phyloP scores from a whole-genome alignment of 169 alveolate genomes.

The Cryptosporidium meleagridis region DNA sequence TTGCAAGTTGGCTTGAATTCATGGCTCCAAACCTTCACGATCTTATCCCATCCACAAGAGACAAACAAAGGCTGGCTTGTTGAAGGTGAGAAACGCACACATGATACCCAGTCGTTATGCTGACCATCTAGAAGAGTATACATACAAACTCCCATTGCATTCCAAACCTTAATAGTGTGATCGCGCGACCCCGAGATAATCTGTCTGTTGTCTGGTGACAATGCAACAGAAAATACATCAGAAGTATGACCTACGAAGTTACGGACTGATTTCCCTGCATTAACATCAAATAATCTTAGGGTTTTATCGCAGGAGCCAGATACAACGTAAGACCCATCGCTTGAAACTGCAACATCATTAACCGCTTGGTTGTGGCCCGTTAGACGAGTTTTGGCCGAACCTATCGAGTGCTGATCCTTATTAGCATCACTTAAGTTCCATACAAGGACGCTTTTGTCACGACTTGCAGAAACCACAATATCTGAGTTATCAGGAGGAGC shows the following conservation, averaged over 20 bases:
- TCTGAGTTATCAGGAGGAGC: slow-evolving; percentile 90
- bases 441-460: slow-evolving; percentile 87
- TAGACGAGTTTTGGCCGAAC: slow-evolving; percentile 85
- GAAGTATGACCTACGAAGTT: slow-evolving; percentile 93
- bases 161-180: slow-evolving; percentile 95
- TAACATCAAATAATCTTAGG: slow-evolving; percentile 93
- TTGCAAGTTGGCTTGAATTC: slow-evolving; percentile 93
- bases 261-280: slow-evolving; percentile 90
- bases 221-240: slow-evolving; percentile 95
- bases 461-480: slow-evolving; percentile 92
- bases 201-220: slow-evolving; percentile 98
- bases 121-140: slow-evolving; percentile 92
- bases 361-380: slow-evolving; percentile 94
- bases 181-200: slow-evolving; percentile 98
- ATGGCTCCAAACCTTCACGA: slow-evolving; percentile 89
- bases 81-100: slow-evolving; percentile 96
- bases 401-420: slow-evolving; percentile 83
- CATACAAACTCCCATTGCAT: slow-evolving; percentile 97
- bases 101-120: slow-evolving; percentile 98
- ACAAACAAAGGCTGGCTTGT: slow-evolving; percentile 94
- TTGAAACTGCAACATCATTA: slow-evolving; percentile 92
- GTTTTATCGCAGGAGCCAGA: slow-evolving; percentile 95
- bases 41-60: slow-evolving; percentile 97
- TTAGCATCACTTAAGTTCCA: slow-evolving; percentile 86
- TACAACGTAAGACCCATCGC: slow-evolving; percentile 93